Evolutionary conservation across 2,329 filamentous ascomycete genomes (phyloP), one percentile per base, ranked within the genome.

Genomic region (Lasiodiplodia hormozganensis): DNA sequence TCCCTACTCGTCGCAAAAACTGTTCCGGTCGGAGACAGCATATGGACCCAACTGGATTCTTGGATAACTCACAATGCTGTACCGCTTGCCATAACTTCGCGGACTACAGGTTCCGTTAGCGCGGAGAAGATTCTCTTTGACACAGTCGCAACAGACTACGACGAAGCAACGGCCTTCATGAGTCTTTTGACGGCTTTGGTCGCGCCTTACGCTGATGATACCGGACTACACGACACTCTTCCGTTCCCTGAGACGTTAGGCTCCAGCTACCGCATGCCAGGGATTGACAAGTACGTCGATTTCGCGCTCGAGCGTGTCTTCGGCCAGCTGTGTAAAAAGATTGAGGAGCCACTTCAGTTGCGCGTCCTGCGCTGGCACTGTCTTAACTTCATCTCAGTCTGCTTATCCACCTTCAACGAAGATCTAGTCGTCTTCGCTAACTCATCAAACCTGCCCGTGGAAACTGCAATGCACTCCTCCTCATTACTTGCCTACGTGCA

Each of bases 281-380:
- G 96, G 2, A 93, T 99, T 70, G 94, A 97, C 70, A 89, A 92
- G 1, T 99, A 97, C 74, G 86, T 98, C 68, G 96, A 99, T 79
- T 97, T 96, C 77, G 90, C 94, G 23, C 82, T 98, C 71, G 93
- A 93, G 18, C 87, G 90, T 68, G 88, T 96, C 18, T 92, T 97
- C 74, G 92, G 79, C 62, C 57, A 47, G 34, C 25, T 70, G 23
- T 64, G 62, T 53, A 65, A 66, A 43, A 66, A 40, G 21, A 21
- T 69, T 25, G 67, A 64, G 40, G 68, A 92, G 70, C 82, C 88
- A 60, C 82, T 88, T 51, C 93, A 96, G 76, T 86, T 89, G 31
- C 88, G 90, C 54, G 85, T 95, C 10, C 82, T 98, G 66, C 89
- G 91, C 60, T 89, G 92, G 72, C 91, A 89, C 70, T 97, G 94